Base-by-base conservation (phyloP, 2,329 filamentous ascomycete species). In the Parastagonospora avenae region DNA sequence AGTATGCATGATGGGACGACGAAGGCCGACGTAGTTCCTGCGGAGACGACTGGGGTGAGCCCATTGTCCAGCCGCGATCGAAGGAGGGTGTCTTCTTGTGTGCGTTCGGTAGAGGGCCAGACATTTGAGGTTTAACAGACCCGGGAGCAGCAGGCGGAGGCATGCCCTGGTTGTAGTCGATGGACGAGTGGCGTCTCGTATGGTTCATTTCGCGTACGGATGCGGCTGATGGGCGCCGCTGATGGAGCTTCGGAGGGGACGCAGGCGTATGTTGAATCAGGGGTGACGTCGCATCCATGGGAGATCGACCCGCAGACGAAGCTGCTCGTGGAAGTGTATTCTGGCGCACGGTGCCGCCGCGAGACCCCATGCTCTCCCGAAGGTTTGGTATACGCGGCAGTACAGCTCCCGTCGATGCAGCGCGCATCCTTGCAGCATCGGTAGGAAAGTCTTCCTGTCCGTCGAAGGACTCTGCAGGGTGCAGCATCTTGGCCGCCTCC, bases 151-250 rank as follows among this genome's bases (percentile, higher is more conserved):
- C 63, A 7, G 70, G 66, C 8, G 62, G 60, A 6, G 68, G 57
- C 6, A 66, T 55, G 37, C 57, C 69, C 16, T 63, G 55, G 43
- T 85, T 81, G 68, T 86, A 88, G 61, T 95, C 91, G 42, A 90
- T 91, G 2, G 91, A 94, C 1, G 92, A 97, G 74, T 95, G 92
- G 52, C 92, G 88, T 36, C 92, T 85, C 35, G 89, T 90, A 70
- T 96, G 91, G 64, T 94, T 87, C 62, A 95, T 78, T 52, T 91
- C 90, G 61, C 91, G 84, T 35, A 95, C 82, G 9, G 90, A 93
- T 32, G 91, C 90, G 50, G 91, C 90, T 10, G 91, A 95, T 2
- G 91, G 90, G 42, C 83, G 79, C 27, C 70, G 70, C 1, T 77
- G 55, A 31, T 75, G 74, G 39, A 76, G 77, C 45, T 74, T 67